phyloP scores from a whole-genome alignment of 2,329 filamentous ascomycete genomes.

The Aphanocladium album region DNA sequence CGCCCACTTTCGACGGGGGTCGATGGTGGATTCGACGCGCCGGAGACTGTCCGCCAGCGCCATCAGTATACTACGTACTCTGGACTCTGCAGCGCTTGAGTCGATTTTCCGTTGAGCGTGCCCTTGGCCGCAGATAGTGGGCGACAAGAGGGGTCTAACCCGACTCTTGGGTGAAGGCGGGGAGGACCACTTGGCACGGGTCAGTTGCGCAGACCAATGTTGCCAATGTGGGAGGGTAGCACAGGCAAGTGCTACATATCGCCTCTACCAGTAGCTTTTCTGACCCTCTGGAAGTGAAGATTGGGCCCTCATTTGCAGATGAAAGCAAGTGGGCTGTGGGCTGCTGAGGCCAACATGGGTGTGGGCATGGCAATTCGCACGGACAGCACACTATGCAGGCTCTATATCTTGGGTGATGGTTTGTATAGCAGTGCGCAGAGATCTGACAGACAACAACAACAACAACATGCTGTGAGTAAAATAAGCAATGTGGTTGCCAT shows the following conservation, averaged over 20 bases:
- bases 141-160: neutral
- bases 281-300: neutral
- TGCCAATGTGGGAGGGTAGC: neutral
- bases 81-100: neutral
- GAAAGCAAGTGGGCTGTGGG: neutral
- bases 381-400: constrained; percentile 1
- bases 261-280: neutral
- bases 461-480: neutral
- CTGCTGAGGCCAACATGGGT: neutral
- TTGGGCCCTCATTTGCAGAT: neutral
- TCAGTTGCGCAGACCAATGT: neutral
- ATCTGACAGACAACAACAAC: neutral
- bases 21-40: neutral
- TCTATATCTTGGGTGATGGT: neutral
- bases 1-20: constrained; percentile 1
- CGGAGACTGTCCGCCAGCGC: neutral
- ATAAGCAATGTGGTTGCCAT: neutral
- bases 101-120: neutral
- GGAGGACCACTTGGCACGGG: neutral
- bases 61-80: neutral
- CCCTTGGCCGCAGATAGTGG: neutral
- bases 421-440: neutral
- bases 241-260: neutral
- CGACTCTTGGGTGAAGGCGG: neutral
- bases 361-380: constrained; percentile 1